Evolutionary conservation across 768 basidiomycete genomes (phyloP), one percentile per base, ranked within the genome.

Genomic region (Lyophyllum shimeji): DNA sequence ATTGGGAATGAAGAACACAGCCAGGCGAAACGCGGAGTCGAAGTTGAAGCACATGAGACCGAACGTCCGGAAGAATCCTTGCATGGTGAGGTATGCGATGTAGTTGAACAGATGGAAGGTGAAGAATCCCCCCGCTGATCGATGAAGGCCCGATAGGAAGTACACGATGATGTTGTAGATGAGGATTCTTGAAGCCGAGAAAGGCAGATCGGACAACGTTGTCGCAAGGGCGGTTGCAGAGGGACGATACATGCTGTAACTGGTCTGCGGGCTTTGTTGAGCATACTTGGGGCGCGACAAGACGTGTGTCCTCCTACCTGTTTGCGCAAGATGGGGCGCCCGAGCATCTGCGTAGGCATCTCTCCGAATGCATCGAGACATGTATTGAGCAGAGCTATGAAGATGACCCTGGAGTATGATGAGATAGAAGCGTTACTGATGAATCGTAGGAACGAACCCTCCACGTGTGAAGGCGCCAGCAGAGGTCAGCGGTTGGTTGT

Each of bases 401-500:
- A 94, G 50, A 95, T 81, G 27, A 93, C 83, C 71, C 77, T 76
- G 48, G 56, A 29, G 25, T 17, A 15, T 13, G 21, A 21, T 29
- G 17, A 43, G 24, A 42, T 27, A 2, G 34, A 18, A 24, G 0
- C 13, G 39, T 3, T 3, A 18, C 27, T 7, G 24, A 17, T 7
- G 31, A 13, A 29, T 5, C 17, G 40, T 21, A 2, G 2, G 12
- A 34, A 55, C 69, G 44, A 55, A 76, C 76, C 89, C 80, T 45
- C 91, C 92, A 59, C 93, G 84, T 23, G 93, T 93, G 73, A 97
- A 97, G 0, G 87, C 90, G 29, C 94, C 94, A 40, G 81, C 79
- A 6, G 93, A 83, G 0, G 88, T 86, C 13, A 79, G 64, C 1
- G 91, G 89, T 47, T 89, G 79, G 46, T 87, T 82, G 64, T 85